A percentile compares a stretch with the other conserved stretches of the same genome.
These are phyloP conservation scores for Ganoderma leucocontextum DNA, from an alignment of 1,284 basidiomycete species.

Conservation along the genomic window DNA sequence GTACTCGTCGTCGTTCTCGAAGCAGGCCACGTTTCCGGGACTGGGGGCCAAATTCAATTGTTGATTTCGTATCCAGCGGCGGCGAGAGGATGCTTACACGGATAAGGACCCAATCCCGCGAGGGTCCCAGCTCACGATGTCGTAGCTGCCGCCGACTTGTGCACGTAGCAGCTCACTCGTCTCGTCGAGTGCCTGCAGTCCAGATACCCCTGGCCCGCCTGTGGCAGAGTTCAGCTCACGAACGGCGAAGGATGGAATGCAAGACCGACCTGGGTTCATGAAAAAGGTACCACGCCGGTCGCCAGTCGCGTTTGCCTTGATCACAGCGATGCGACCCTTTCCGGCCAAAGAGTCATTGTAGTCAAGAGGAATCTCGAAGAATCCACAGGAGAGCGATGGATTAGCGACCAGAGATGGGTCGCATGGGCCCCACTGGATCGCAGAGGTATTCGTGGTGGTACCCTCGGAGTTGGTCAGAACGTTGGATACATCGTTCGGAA, in stretches of 20 bases:
- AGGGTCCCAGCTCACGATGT: slow-evolving; percentile 27
- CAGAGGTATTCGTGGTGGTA: background rate
- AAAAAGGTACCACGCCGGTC: slow-evolving; percentile 19
- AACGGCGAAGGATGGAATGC: background rate
- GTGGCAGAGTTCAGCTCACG: background rate
- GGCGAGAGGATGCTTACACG: background rate
- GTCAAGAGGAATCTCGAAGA: slow-evolving; percentile 25
- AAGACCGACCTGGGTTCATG: slow-evolving; percentile 19
- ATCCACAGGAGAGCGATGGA: slow-evolving; percentile 19
- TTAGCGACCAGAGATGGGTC: slow-evolving; percentile 7
- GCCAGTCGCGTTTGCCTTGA: slow-evolving; percentile 24
- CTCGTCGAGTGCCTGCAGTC: background rate
- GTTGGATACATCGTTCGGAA: background rate
- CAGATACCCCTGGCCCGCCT: slow-evolving; percentile 13
- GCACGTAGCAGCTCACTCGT: slow-evolving; percentile 2
- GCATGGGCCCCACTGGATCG: slow-evolving; percentile 21
- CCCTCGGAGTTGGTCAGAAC: background rate
- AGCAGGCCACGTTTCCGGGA: slow-evolving; percentile 23
- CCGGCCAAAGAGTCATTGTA: slow-evolving; percentile 23
- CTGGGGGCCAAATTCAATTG: background rate
- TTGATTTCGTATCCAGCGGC: too few species aligned
- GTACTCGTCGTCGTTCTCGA: slow-evolving; percentile 17
- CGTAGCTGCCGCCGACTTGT: slow-evolving; percentile 18
- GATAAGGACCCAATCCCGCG: slow-evolving; percentile 23
- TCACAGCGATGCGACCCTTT: slow-evolving; percentile 15